Base-by-base conservation (phyloP, 106 monocot genomes). In the Agapanthus africanus region DNA sequence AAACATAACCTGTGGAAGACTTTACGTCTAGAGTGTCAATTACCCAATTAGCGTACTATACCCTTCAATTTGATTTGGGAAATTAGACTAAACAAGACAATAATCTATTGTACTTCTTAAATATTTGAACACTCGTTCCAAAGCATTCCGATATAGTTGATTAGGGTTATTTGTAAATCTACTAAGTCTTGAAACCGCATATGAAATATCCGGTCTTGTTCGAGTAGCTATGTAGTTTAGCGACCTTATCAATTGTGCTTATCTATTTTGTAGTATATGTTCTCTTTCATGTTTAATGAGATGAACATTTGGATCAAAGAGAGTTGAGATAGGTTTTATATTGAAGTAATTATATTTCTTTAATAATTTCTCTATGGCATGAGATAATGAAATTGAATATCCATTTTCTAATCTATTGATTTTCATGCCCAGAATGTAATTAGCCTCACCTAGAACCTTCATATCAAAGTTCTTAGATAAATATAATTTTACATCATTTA, bases 331-430 rank as follows among this genome's bases (percentile, higher is more conserved):
- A 56, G 54, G 22, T 19, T 15, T 56, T 4, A 16, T 6, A 56
- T 56, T 25, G 22, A 56, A 56, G 6, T n/a, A 25, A 56, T 56
- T 56, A 25, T 7, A 56, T 25, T 25, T 56, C 22, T 56, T 56
- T 25, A 56, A 56, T n/a, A 56, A n/a, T 56, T 56, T 56, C 54
- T 56, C 54, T 7, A 56, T 56, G 22, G 6, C 6, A 56, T 56
- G 11, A 19, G 54, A 56, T 25, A 8, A 15, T 7, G 15, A 8
- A 42, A 42, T 42, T 42, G 42, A 42, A 8, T 8, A 42, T 15
- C 15, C 42, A 42, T 42, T 15, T 42, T 42, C 15, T n/a, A n/a
- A n/a, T n/a, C n/a, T n/a, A n/a, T n/a, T n/a, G n/a, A n/a, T n/a
- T n/a, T n/a, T n/a, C n/a, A n/a, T n/a, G n/a, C n/a, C n/a, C n/a